Base-by-base conservation (phyloP, 192 early-diverging fungal species). In the Gamsiella multidivaricata region DNA sequence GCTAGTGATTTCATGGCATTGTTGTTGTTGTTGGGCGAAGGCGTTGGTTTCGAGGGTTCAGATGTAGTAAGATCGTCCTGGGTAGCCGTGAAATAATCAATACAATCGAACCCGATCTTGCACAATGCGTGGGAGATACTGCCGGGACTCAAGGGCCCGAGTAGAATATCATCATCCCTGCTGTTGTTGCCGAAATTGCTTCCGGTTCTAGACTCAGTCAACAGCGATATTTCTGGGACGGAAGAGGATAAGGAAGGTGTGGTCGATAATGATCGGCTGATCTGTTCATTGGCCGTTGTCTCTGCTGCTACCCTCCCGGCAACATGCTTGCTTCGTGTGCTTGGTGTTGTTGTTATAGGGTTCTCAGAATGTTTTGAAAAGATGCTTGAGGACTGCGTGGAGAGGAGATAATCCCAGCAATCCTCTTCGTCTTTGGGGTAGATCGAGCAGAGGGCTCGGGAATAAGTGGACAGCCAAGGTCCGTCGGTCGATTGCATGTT, bases 51-150 rank as follows among this genome's bases (percentile, higher is more conserved):
- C 10, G 66, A 36, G 5, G 50, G 37, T 17, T 69, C 57, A 43
- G 65, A 10, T 28, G 5, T n/a, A n/a, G n/a, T 43, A 15, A 26
- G 10, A 23, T 73, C 70, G 36, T 73, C 70, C 33, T 57, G 54
- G 37, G 70, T 65, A 11, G 70, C 61, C 7, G 61, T 73, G 23
- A 73, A 65, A 20, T 73, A 73, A 65, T 73, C 70, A 43, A 73
- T 73, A 34, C 70, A 73, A 36, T 73, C 70, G n/a, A 73, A 73
- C 17, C 70, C 70, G 56, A 73, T 46, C 49, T 65, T 73, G 70
- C 70, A 73, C 28, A 73, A 47, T 37, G 70, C 62, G 43, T 73
- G 70, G 37, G 70, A 65, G 42, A 73, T 43, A 5, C 29, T 51
- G 6, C 34, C 70, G 23, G 70, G 70, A 43, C 54, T 73, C 10